Evolutionary conservation across 2,329 filamentous ascomycete species (phyloP), one percentile per base, ranked within the genome.

Genomic region (Colletotrichum ledebouriae): DNA sequence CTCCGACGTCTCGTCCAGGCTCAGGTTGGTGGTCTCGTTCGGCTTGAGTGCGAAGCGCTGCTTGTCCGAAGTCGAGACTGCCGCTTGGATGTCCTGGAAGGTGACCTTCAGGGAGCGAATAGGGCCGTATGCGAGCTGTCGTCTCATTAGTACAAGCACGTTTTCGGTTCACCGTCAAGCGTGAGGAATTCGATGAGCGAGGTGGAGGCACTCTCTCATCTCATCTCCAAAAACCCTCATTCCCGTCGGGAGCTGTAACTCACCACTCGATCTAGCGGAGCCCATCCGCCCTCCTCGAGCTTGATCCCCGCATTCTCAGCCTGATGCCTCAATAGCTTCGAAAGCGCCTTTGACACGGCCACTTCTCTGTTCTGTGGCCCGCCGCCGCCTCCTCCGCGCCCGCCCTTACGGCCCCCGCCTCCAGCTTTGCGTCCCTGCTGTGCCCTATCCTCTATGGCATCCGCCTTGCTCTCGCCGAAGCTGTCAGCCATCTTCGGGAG

Each of bases 1-100:
- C 9, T 76, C 75, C 20, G 77, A 76, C 17, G 74, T 71, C 11
- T 76, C 73, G 46, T 74, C 73, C 62, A 75, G 62, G 5, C 68
- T 71, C 2, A 74, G 72, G 61, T 76, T 75, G 46, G 74, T 73
- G 15, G 65, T 63, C 9, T 76, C 74, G 70, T 81, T 86, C 52
- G 87, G 87, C 60, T 94, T 90, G 75, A 98, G 84, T 2, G 90
- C 88, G 83, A 97, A 99, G 44, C 96, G 92, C 79, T 98, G 92
- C 82, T 99, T 99, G 75, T 95, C 92, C 76, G 94, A 97, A 56
- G 87, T 86, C 13, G 83, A 79, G 12, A 98, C 94, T 15, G 91
- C 86, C 10, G 84, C 78, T 61, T 87, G 83, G 71, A 99, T 85
- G 72, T 98, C 95, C 2, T 84, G 81, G 65, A 97, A 87, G 0